Conservation (phyloP, 2,329 filamentous ascomycete genomes). For the Lasiodiplodia citricola region DNA sequence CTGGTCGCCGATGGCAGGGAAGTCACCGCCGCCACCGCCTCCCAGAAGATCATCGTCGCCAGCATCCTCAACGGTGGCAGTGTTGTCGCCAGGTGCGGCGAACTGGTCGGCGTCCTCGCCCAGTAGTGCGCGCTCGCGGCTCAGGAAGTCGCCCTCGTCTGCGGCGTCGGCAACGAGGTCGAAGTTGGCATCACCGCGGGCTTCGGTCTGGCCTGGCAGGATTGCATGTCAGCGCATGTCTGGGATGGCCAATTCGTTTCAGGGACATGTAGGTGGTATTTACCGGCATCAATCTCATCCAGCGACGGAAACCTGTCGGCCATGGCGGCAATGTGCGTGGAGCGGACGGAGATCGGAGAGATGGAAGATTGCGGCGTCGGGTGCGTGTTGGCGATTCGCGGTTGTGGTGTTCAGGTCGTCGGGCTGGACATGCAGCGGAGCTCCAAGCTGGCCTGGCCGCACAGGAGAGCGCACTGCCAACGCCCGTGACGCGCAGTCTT, state of each 20-base stretch:
- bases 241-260: background rate
- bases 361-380: background rate
- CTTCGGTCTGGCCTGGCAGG: slow-evolving; percentile 68
- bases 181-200: slow-evolving; percentile 57
- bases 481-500: slow-evolving; percentile 19
- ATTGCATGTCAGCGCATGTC: slow-evolving; percentile 11
- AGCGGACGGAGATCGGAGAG: background rate
- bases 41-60: slow-evolving; percentile 75
- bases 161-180: slow-evolving; percentile 60
- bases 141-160: slow-evolving; percentile 82
- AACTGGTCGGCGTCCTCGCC: slow-evolving; percentile 96
- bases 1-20: slow-evolving; percentile 45
- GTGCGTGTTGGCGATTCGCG: slow-evolving; percentile 1
- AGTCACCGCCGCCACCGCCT: slow-evolving; percentile 57
- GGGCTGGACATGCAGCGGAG: slow-evolving; percentile 20
- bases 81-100: slow-evolving; percentile 73
- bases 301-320: slow-evolving; percentile 59
- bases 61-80: slow-evolving; percentile 64
- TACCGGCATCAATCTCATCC: slow-evolving; percentile 60
- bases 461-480: slow-evolving; percentile 23
- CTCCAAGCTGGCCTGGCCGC: slow-evolving; percentile 19
- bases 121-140: slow-evolving; percentile 85
- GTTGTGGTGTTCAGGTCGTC: slow-evolving; percentile 18
- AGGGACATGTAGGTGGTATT: slow-evolving; percentile 29
- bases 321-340: slow-evolving; percentile 42